Conservation (phyloP, 257 asterid genomes). For the Nicotiana knightiana region DNA sequence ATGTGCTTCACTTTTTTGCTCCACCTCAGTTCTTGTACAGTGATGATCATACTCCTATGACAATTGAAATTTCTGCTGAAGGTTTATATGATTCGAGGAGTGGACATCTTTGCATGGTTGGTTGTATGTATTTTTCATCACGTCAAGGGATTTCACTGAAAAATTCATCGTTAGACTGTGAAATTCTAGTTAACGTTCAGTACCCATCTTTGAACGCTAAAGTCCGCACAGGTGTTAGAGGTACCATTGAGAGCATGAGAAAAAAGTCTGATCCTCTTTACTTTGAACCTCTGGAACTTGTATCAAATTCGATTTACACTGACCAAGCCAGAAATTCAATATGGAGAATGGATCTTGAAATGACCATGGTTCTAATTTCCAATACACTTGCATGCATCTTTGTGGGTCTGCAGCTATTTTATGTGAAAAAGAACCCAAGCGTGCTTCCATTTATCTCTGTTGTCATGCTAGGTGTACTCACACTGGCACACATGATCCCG, state of each 20-base stretch:
- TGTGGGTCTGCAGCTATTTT: conserved; percentile 64
- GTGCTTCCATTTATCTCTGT: conserved; percentile 58
- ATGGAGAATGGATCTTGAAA: conserved; percentile 90
- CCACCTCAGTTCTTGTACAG: conserved; percentile 44
- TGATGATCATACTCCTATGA: conserved; percentile 26
- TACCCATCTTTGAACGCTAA: conserved; percentile 48
- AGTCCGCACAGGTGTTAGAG: conserved; percentile 30
- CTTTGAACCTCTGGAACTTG: conserved; percentile 57
- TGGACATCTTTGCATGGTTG: conserved; percentile 85
- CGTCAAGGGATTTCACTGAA: conserved; percentile 21
- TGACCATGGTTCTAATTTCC: conserved; percentile 75
- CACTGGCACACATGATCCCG: conserved; percentile 73
- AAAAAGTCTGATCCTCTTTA: conserved; percentile 46
- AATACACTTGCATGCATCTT: conserved; percentile 64
- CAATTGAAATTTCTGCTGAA: conserved; percentile 65
- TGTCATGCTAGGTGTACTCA: conserved; percentile 59
- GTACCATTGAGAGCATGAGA: conserved; percentile 72
- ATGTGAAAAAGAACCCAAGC: conserved; percentile 48
- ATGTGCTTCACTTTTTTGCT: conserved; percentile 36
- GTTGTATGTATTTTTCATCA: conserved; percentile 56
- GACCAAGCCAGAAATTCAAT: conserved; percentile 67
- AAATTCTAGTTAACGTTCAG: conserved; percentile 52
- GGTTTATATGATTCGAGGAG: conserved; percentile 56
- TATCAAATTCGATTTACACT: conserved; percentile 49
- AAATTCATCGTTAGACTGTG: conserved; percentile 56